Conservation (phyloP, 352 stramenopile genomes). For the Nothophytophthora sp. region DNA sequence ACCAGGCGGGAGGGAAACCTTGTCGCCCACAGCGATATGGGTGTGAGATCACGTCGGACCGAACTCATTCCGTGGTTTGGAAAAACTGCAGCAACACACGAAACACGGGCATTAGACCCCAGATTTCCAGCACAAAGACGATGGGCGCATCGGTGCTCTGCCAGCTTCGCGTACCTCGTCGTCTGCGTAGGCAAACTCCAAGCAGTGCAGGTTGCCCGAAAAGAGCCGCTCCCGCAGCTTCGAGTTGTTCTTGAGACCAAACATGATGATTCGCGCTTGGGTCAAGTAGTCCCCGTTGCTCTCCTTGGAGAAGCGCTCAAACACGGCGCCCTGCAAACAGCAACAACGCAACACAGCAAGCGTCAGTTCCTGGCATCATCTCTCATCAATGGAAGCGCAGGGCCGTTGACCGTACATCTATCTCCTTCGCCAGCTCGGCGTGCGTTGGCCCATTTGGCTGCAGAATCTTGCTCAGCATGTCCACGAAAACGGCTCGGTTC, state of each 20-base stretch:
- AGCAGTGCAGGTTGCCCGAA: slow-evolving; percentile 55
- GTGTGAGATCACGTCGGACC: too few relatives aligned
- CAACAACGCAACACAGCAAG: slow-evolving; percentile 7
- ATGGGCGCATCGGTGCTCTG: background rate
- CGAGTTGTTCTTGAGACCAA: slow-evolving; percentile 73
- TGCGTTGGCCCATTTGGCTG: slow-evolving; percentile 37
- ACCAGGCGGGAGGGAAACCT: too few relatives aligned
- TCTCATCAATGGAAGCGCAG: too few relatives aligned
- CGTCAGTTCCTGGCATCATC: background rate
- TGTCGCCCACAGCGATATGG: too few relatives aligned
- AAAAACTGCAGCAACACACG: slow-evolving; percentile 44
- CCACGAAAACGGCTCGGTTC: slow-evolving; percentile 56
- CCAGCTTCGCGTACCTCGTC: slow-evolving; percentile 52
- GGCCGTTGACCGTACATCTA: slow-evolving; percentile 45
- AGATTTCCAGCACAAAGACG: too few relatives aligned
- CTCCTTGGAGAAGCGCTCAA: slow-evolving; percentile 83
- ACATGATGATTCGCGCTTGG: slow-evolving; percentile 79
- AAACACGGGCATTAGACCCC: too few relatives aligned
- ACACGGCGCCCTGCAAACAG: slow-evolving; percentile 51
- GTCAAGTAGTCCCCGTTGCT: slow-evolving; percentile 74
- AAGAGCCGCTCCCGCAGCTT: slow-evolving; percentile 66
- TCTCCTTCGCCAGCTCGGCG: slow-evolving; percentile 57
- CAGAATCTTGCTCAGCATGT: slow-evolving; percentile 71
- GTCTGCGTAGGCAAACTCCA: slow-evolving; percentile 74
- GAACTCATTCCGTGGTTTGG: slow-evolving; percentile 32